Base-by-base conservation (phyloP, 2,329 filamentous ascomycete genomes). In the Paecilomyces formosus region DNA sequence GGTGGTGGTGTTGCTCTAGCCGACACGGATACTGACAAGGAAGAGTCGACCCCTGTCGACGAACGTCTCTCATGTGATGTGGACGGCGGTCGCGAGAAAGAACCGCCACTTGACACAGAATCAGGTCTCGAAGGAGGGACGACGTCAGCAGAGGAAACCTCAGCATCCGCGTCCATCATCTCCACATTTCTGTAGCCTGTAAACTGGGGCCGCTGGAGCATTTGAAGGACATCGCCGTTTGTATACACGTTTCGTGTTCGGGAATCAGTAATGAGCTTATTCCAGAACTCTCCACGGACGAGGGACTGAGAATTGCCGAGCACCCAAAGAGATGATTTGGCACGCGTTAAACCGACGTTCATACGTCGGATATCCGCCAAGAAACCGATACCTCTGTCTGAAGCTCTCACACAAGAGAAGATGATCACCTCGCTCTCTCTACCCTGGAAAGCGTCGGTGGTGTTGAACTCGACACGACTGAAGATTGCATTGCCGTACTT, bases 341-440 rank as follows among this genome's bases (percentile, higher is more conserved):
- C 95, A 80, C 94, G 88, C 22, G 94, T 99, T 60, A 99, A 81
- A 78, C 94, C 94, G 68, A 99, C 94, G 74, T 99, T 99, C 95
- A 99, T 97, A 81, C 94, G 93, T 60, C 94, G 87, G 70, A 99
- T 96, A 72, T 99, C 94, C 57, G 90, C 89, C 83, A 99, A 88
- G 85, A 99, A 99, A 81, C 94, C 94, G 69, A 99, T 96, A 68
- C 93, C 92, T 7, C 88, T 89, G n/a, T 90, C 85, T 30, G 89
- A 93, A 22, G 94, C 93, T 77, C 94, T 88, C 61, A 99, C 94
- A 74, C 95, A 99, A 49, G 94, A 97, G 78, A 99, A 99, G 63
- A 99, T 97, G 73, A 99, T 97, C 62, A 99, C 88, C 70, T 99
- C 94, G 68, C 92, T 94, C 75, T 99, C 94, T 65, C 95, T 87